Percentiles rank a stretch among this genome's conserved stretches.
phyloP scores from a whole-genome alignment of 2,329 filamentous ascomycete genomes.

The Lasiodiplodia hormozganensis region DNA sequence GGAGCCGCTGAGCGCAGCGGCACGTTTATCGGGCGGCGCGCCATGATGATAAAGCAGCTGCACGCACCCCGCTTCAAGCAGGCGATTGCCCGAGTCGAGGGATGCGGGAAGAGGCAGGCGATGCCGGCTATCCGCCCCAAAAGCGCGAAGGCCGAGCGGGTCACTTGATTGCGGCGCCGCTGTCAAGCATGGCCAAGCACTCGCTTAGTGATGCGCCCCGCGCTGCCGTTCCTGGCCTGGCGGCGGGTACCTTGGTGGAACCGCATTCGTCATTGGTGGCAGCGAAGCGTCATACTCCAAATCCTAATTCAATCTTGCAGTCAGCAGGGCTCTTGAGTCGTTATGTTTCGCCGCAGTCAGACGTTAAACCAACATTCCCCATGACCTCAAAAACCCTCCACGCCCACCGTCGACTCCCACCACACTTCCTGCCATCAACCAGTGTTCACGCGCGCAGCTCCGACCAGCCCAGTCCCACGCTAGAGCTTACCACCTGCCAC shows the following conservation, averaged over 20 bases:
- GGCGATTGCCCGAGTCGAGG: not conserved
- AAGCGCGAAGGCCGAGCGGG: constrained; percentile 17
- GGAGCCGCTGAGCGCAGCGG: constrained; percentile 1
- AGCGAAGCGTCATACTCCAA: not conserved
- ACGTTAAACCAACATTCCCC: not conserved
- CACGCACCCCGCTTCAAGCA: constrained; percentile 8
- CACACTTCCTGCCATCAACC: not conserved
- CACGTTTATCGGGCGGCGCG: constrained; percentile 1
- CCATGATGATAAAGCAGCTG: constrained; percentile 22
- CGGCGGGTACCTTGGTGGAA: constrained; percentile 2
- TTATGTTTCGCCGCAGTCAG: not conserved
- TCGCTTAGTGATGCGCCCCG: not conserved
- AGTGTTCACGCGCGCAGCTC: not conserved
- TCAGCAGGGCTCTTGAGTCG: not conserved
- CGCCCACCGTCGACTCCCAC: not conserved
- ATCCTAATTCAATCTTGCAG: constrained; percentile 15
- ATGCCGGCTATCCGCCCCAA: constrained; percentile 27
- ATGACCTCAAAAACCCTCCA: not conserved
- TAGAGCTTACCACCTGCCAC: not conserved
- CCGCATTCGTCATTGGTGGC: constrained; percentile 11
- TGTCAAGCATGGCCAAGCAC: constrained; percentile 23
- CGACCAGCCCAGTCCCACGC: not conserved
- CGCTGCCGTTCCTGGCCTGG: not conserved
- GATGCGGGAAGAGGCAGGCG: not conserved
- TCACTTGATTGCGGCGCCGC: constrained; percentile 4